These are phyloP conservation scores for Plenodomus lindquistii DNA, from an alignment of 2,329 filamentous ascomycete genomes.

Conservation along the genomic window DNA sequence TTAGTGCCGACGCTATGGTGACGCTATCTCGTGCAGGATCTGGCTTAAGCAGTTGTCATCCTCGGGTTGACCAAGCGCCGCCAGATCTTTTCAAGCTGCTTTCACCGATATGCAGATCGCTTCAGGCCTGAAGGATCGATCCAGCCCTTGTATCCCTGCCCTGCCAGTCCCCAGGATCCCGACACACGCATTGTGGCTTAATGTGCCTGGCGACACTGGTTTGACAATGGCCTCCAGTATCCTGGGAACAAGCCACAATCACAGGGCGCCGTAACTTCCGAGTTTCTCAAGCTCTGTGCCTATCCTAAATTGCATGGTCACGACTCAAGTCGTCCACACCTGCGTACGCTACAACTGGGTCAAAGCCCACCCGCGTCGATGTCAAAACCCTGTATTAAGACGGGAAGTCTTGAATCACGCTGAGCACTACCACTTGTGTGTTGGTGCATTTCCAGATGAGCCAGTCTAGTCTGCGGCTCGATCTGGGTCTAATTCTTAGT, in stretches of 20 bases:
- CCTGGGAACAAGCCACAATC: slow-evolving; percentile 25
- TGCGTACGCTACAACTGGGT: slow-evolving; percentile 19
- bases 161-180: slow-evolving; percentile 13
- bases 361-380: slow-evolving; percentile 24
- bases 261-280: slow-evolving; percentile 30
- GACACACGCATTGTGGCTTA: slow-evolving; percentile 23
- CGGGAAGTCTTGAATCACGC: slow-evolving; percentile 33
- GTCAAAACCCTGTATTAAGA: slow-evolving; percentile 26
- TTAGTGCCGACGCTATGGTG: slow-evolving; percentile 31
- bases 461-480: slow-evolving; percentile 34
- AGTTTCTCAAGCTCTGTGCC: slow-evolving; percentile 24
- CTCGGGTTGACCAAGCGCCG: slow-evolving; percentile 24
- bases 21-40: slow-evolving; percentile 36
- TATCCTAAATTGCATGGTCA: slow-evolving; percentile 31
- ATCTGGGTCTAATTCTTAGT: slow-evolving; percentile 36
- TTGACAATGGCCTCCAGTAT: slow-evolving; percentile 24
- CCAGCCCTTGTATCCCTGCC: slow-evolving; percentile 25
- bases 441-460: slow-evolving; percentile 23
- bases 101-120: slow-evolving; percentile 31
- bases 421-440: slow-evolving; percentile 33
- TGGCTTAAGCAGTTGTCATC: slow-evolving; percentile 32
- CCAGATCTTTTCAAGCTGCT: slow-evolving; percentile 35
- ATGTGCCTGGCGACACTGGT: slow-evolving; percentile 23
- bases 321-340: slow-evolving; percentile 26
- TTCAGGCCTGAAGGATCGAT: slow-evolving; percentile 30